Percentiles rank a stretch among this genome's conserved stretches.
phyloP scores from a whole-genome alignment of 2,329 filamentous ascomycete species.

The Penicillium sp. region DNA sequence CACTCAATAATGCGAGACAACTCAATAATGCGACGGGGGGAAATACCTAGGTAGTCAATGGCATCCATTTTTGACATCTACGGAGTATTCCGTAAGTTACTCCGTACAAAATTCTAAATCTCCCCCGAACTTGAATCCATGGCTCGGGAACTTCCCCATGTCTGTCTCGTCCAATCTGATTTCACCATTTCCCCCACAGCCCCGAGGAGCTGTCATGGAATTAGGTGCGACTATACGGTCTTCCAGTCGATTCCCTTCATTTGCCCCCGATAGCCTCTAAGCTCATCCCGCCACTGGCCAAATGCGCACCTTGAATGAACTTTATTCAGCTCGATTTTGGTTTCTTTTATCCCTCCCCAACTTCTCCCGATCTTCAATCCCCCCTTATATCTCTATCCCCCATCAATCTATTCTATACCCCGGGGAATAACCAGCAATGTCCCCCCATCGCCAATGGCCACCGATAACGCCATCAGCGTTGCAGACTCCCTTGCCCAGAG shows the following conservation, averaged over 20 bases:
- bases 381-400: no score
- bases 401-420: neutral
- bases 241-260: neutral
- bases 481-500: constrained; percentile 7
- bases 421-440: constrained; percentile 13
- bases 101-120: neutral
- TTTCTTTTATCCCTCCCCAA: neutral
- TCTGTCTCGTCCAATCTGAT: neutral
- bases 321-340: neutral
- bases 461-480: neutral
- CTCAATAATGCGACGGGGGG: neutral
- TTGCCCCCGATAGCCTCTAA: neutral
- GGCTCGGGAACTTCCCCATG: neutral
- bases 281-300: neutral
- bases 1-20: neutral
- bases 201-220: constrained; percentile 9
- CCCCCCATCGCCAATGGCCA: constrained; percentile 15
- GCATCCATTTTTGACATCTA: neutral
- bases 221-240: neutral
- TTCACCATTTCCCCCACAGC: neutral
- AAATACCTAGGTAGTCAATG: neutral
- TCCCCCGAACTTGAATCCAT: neutral
- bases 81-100: neutral
- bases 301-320: neutral
- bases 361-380: neutral